Conservation (phyloP, 345 rosid species). For the Bretschneidera sinensis region DNA sequence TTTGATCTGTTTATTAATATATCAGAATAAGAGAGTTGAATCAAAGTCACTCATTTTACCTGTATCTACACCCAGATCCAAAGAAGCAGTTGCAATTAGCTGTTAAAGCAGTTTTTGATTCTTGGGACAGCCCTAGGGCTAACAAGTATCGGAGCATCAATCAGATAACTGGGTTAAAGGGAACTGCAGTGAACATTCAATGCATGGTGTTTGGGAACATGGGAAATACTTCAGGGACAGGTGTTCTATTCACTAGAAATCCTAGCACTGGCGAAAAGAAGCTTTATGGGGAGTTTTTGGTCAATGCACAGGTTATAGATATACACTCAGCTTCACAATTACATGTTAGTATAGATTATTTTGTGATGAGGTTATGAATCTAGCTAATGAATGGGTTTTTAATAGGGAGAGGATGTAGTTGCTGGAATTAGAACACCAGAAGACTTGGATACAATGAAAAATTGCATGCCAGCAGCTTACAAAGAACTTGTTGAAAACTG, state of each 20-base stretch:
- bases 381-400: conserved; percentile 14
- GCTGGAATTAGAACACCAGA: conserved; percentile 96
- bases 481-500: conserved; percentile 85
- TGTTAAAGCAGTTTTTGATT: conserved; percentile 77
- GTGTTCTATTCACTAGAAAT: conserved; percentile 91
- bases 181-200: conserved; percentile 92
- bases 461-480: conserved; percentile 74
- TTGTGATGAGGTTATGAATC: background rate
- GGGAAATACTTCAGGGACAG: conserved; percentile 93
- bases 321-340: no score
- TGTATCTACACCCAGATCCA: conserved; percentile 47
- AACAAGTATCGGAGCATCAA: conserved; percentile 81
- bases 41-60: no score
- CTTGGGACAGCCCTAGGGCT: conserved; percentile 93
- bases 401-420: conserved; percentile 93
- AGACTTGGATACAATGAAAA: conserved; percentile 72
- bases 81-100: conserved; percentile 62
- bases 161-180: conserved; percentile 79
- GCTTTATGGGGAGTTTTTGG: conserved; percentile 85
- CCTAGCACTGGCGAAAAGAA: conserved; percentile 91
- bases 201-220: conserved; percentile 96
- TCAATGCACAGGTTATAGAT: conserved; percentile 85
- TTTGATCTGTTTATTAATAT: background rate
- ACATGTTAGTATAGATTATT: background rate
- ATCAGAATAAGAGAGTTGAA: background rate